Percentiles rank a stretch among this genome's conserved stretches.
Evolutionary conservation across 2,329 filamentous ascomycete species (phyloP).

Genomic region (Helicocarpus griseus): DNA sequence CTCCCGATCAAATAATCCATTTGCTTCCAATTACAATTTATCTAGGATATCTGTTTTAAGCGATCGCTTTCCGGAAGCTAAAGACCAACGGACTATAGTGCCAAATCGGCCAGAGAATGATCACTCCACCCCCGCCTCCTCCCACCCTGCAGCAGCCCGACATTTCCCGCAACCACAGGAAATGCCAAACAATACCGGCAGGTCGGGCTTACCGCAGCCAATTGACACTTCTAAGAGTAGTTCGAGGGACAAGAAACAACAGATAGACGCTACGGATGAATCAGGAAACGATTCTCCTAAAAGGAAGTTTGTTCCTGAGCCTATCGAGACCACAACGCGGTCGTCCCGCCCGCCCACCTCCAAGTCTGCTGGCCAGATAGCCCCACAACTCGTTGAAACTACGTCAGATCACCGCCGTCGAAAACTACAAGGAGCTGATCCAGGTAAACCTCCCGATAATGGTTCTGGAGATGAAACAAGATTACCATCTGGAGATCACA

Average conservation of each 20-base stretch:
- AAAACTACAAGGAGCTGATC: neutral
- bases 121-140: neutral
- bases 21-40: conserved; percentile 1
- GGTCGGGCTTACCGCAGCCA: conserved; percentile 32
- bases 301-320: conserved; percentile 21
- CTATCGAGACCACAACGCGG: conserved; percentile 16
- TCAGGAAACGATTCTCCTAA: neutral
- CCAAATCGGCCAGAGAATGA: neutral
- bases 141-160: neutral
- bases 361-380: conserved; percentile 49
- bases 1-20: conserved; percentile 17
- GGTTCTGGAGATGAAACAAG: neutral
- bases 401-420: conserved; percentile 45
- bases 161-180: conserved; percentile 2
- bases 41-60: neutral
- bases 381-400: conserved; percentile 63
- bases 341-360: conserved; percentile 8
- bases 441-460: neutral
- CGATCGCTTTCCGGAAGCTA: neutral
- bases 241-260: conserved; percentile 22
- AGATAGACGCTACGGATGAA: neutral
- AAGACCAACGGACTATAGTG: neutral
- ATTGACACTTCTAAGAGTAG: conserved; percentile 35
- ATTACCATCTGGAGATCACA: conserved; percentile 10
- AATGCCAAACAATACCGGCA: conserved; percentile 2